phyloP scores from a whole-genome alignment of 257 asterid genomes.

The Handroanthus guayacan region DNA sequence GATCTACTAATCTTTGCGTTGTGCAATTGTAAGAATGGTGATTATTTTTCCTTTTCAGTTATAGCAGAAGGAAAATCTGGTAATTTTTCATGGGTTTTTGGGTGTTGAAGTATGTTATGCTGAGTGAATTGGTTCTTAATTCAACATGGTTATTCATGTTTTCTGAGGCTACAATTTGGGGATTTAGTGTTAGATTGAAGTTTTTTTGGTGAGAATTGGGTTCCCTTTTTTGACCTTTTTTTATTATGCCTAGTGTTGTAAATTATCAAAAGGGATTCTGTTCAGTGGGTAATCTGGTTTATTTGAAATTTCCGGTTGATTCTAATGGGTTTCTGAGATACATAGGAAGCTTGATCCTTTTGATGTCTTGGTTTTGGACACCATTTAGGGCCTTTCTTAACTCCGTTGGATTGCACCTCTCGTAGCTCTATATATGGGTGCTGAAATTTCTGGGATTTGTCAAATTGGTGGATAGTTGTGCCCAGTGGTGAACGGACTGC shows the following conservation, averaged over 20 bases:
- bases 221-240: neutral
- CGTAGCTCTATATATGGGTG: no score
- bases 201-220: neutral
- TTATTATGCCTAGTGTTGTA: slow-evolving; percentile 1
- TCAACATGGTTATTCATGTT: neutral
- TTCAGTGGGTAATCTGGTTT: neutral
- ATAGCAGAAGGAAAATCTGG: neutral
- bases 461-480: no score
- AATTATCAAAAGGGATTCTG: neutral
- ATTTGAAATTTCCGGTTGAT: neutral
- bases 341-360: no score
- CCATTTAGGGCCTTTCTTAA: no score
- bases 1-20: slow-evolving; percentile 6
- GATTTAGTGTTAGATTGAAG: neutral
- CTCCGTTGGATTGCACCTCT: no score
- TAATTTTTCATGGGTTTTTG: neutral
- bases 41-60: neutral
- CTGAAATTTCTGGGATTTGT: no score
- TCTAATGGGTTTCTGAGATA: neutral
- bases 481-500: no score
- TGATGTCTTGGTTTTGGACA: no score
- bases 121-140: neutral
- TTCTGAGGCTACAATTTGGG: slow-evolving; percentile 8
- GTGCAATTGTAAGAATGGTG: neutral
- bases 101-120: neutral